phyloP scores from a whole-genome alignment of 2,329 filamentous ascomycete genomes.

The Penicillium sp. region DNA sequence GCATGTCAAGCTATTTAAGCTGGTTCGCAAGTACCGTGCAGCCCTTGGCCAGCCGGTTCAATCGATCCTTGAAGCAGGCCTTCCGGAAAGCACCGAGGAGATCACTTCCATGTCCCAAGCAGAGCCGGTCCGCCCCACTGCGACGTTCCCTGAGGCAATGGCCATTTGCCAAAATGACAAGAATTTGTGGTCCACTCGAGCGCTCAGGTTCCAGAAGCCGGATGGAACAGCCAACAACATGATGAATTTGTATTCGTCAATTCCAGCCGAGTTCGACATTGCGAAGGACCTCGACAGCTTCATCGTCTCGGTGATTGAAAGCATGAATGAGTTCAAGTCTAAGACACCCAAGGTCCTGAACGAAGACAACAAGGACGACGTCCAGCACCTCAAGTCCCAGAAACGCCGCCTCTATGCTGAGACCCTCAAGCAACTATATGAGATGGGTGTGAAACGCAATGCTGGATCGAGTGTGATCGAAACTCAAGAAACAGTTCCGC shows the following conservation, averaged over 20 bases:
- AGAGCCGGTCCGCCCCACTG: conserved; percentile 14
- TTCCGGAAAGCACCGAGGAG: conserved; percentile 35
- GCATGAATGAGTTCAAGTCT: conserved; percentile 71
- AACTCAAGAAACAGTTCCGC: conserved; percentile 68
- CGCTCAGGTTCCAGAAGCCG: conserved; percentile 67
- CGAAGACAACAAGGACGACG: conserved; percentile 77
- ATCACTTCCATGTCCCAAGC: conserved; percentile 15
- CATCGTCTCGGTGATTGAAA: conserved; percentile 63
- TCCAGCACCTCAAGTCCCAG: conserved; percentile 85
- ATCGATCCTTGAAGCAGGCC: conserved; percentile 46
- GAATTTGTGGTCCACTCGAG: conserved; percentile 46
- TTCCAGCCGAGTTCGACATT: conserved; percentile 54
- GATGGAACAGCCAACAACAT: conserved; percentile 71
- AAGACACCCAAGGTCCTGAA: conserved; percentile 78
- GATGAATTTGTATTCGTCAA: conserved; percentile 58
- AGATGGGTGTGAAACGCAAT: conserved; percentile 88
- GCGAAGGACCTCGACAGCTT: conserved; percentile 64
- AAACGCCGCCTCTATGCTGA: conserved; percentile 91
- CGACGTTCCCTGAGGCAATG: conserved; percentile 31
- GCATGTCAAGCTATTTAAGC: conserved; percentile 85
- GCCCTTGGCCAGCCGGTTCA: conserved; percentile 75
- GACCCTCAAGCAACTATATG: conserved; percentile 73
- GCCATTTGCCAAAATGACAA: conserved; percentile 30
- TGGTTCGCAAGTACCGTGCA: conserved; percentile 84
- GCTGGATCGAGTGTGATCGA: conserved; percentile 69